These are phyloP conservation scores for Melastoma malabathricum DNA, from an alignment of 345 rosid genomes.

Conservation along the genomic window DNA sequence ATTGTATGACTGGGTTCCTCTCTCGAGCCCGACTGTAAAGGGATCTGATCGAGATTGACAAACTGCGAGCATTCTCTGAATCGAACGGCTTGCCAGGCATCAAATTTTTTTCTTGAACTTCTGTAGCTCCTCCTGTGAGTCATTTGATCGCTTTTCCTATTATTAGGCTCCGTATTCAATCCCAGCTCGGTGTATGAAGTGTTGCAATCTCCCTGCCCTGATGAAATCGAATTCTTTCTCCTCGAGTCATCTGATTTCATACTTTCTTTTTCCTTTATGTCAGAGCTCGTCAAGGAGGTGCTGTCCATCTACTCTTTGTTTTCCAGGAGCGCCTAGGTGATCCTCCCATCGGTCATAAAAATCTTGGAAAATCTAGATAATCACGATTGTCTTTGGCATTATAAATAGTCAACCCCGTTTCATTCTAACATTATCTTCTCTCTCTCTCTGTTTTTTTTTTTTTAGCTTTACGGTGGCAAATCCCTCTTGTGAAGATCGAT, in stretches of 20 bases:
- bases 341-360: no score
- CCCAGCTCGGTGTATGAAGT: conserved; percentile 10
- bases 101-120: conserved; percentile 84
- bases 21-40: conserved; percentile 11
- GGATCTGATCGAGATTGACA: conserved; percentile 18
- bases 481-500: no score
- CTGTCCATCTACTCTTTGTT: conserved; percentile 10
- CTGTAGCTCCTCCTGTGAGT: conserved; percentile 91
- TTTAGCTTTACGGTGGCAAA: no score
- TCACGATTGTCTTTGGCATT: no score
- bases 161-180: conserved; percentile 12
- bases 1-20: conserved; percentile 8
- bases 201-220: conserved; percentile 16
- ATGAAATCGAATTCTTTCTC: conserved; percentile 20
- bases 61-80: conserved; percentile 51
- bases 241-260: conserved; percentile 12
- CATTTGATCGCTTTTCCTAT: conserved; percentile 16
- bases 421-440: no score
- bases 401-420: no score
- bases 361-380: no score
- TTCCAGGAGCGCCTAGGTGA: no score
- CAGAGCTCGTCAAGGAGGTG: conserved; percentile 18
- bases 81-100: conserved; percentile 86
- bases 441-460: no score
- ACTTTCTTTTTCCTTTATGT: conserved; percentile 17